A percentile compares a stretch with the other conserved stretches of the same genome.
These are phyloP conservation scores for Neotropicomus parvogracilis DNA, from an alignment of 1,284 basidiomycete genomes.

Conservation along the genomic window DNA sequence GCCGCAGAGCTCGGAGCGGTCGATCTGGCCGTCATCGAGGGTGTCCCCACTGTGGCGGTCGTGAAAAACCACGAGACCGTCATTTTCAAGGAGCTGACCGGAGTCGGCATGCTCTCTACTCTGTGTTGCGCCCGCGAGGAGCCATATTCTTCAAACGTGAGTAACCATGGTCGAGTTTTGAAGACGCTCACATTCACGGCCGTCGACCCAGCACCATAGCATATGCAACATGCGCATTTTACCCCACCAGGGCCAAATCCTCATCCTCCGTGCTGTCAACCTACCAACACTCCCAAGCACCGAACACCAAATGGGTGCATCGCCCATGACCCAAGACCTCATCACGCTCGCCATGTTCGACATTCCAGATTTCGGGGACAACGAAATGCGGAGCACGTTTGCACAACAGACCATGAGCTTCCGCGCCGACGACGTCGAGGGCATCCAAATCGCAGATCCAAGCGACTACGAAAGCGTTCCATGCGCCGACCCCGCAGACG, in stretches of 20 bases:
- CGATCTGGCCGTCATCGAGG: conserved; percentile 45
- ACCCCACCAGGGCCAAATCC: conserved; percentile 50
- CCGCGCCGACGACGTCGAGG: conserved; percentile 31
- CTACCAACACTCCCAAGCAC: conserved; percentile 14
- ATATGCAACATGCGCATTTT: conserved; percentile 54
- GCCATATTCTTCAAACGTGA: conserved; percentile 17
- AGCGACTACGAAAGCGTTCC: conserved; percentile 37
- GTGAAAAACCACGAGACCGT: conserved; percentile 44
- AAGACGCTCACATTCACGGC: conserved; percentile 5
- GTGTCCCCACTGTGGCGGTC: conserved; percentile 43
- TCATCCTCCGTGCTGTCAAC: conserved; percentile 50
- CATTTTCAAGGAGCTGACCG: conserved; percentile 45
- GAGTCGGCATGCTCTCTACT: conserved; percentile 22
- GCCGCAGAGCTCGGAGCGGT: conserved; percentile 39
- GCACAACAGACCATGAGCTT: conserved; percentile 23
- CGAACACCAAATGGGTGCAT: conserved; percentile 28
- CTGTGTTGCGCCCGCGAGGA: conserved; percentile 31
- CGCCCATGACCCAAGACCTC: conserved; percentile 33
- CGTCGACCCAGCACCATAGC: conserved; percentile 36
- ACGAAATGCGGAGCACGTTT: conserved; percentile 21
- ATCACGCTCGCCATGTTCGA: conserved; percentile 33
- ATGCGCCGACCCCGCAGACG: conserved; percentile 28
- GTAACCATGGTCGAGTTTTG: not conserved
- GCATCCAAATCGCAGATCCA: conserved; percentile 53
- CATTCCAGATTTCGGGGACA: conserved; percentile 29